A percentile compares a stretch with the other conserved stretches of the same genome.
These are phyloP conservation scores for Mucor circinelloides DNA, from an alignment of 371 early-diverging fungal species.

Conservation along the genomic window DNA sequence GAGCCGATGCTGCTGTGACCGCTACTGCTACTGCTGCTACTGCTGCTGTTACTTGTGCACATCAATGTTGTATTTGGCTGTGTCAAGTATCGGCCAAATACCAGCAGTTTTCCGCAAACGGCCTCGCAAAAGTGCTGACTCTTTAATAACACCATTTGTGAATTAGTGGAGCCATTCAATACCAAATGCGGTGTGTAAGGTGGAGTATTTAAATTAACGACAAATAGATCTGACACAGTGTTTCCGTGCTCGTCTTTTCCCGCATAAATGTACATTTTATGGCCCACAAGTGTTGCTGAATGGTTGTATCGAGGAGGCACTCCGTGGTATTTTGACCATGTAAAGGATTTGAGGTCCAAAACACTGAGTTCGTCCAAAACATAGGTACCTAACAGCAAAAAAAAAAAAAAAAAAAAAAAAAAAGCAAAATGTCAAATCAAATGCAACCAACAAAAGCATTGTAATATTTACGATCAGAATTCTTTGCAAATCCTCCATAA, in stretches of 20 bases:
- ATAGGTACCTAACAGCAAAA: constrained; percentile 3
- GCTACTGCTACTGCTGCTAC: background rate
- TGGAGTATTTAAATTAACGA: constrained; percentile 54
- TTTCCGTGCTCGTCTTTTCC: constrained; percentile 65
- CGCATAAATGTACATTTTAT: constrained; percentile 63
- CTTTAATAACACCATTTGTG: constrained; percentile 59
- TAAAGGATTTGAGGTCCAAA: constrained; percentile 59
- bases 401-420: background rate
- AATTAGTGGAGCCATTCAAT: constrained; percentile 39
- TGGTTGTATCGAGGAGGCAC: constrained; percentile 67
- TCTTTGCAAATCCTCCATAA: constrained; percentile 66
- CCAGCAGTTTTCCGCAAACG: constrained; percentile 60
- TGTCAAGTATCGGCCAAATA: constrained; percentile 57
- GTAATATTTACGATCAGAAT: constrained; percentile 53
- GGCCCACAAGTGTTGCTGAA: constrained; percentile 57
- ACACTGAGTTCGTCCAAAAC: constrained; percentile 62
- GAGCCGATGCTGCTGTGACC: background rate
- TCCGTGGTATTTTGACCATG: constrained; percentile 54
- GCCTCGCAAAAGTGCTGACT: constrained; percentile 72
- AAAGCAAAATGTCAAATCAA: background rate
- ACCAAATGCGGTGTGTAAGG: constrained; percentile 50
- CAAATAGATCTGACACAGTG: constrained; percentile 62
- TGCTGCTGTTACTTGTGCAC: background rate
- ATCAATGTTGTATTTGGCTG: background rate
- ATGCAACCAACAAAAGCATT: background rate